Percentiles rank a stretch among this genome's conserved stretches.
Evolutionary conservation across 2,329 filamentous ascomycete genomes (phyloP).

Genomic region (Calonectria montana): DNA sequence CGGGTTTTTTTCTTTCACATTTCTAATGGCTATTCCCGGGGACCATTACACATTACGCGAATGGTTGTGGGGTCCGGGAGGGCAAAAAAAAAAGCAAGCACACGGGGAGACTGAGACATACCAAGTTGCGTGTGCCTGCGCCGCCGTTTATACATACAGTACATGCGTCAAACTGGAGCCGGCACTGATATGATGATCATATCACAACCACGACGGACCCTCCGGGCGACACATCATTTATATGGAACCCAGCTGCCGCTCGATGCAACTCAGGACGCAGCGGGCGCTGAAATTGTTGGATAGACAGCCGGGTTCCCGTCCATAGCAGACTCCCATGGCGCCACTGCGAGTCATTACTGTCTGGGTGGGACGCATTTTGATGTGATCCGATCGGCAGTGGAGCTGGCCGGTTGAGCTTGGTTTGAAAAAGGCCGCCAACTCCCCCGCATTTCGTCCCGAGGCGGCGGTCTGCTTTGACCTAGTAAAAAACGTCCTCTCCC

Average conservation of each 20-base stretch:
- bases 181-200: neutral
- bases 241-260: neutral
- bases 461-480: constrained; percentile 26
- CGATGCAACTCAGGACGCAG: neutral
- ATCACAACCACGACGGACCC: neutral
- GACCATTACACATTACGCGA: neutral
- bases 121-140: neutral
- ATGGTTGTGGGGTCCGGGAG: neutral
- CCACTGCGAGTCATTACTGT: constrained; percentile 42
- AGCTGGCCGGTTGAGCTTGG: constrained; percentile 29
- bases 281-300: neutral
- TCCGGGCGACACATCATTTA: neutral
- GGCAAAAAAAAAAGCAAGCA: neutral
- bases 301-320: neutral
- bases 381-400: constrained; percentile 44
- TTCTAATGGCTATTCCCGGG: neutral
- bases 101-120: neutral
- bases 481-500: constrained; percentile 13
- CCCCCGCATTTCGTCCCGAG: constrained; percentile 41
- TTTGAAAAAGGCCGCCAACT: constrained; percentile 35
- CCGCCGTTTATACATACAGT: neutral
- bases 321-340: constrained; percentile 18
- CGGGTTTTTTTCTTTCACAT: neutral
- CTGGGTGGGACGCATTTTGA: constrained; percentile 19
- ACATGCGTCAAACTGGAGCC: no score